Percentiles rank a stretch among this genome's conserved stretches.
These are phyloP conservation scores for Gigaspora rosea DNA, from an alignment of 192 early-diverging fungal species.

Conservation along the genomic window DNA sequence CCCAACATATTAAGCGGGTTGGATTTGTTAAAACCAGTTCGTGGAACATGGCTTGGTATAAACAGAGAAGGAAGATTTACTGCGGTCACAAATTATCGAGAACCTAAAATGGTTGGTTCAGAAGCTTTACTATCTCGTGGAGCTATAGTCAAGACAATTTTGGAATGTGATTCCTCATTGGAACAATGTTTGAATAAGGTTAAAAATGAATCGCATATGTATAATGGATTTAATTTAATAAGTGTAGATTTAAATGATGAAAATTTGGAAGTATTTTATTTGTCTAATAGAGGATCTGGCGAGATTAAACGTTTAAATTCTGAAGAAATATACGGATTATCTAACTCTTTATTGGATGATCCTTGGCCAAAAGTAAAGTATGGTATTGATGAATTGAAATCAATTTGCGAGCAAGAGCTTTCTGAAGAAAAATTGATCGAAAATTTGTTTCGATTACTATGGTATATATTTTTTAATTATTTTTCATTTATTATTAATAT, in stretches of 20 bases:
- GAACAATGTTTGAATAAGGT: constrained; percentile 26
- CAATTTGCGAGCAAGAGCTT: constrained; percentile 15
- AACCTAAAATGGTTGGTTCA: not conserved
- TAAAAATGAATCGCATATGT: constrained; percentile 9
- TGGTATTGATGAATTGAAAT: constrained; percentile 30
- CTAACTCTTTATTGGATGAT: constrained; percentile 37
- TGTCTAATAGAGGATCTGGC: constrained; percentile 33
- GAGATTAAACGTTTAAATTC: constrained; percentile 13
- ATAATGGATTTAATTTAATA: constrained; percentile 45
- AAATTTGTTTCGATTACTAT: constrained; percentile 36
- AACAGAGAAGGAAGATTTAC: constrained; percentile 40
- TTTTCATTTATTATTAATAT: not conserved
- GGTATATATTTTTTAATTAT: constrained; percentile 25
- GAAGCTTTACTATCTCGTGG: constrained; percentile 38
- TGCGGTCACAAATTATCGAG: constrained; percentile 47
- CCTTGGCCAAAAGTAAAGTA: constrained; percentile 46
- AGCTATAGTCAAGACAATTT: constrained; percentile 35
- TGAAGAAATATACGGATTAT: constrained; percentile 40
- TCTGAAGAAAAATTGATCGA: constrained; percentile 37
- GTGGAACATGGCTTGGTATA: constrained; percentile 49
- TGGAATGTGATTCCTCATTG: not conserved
- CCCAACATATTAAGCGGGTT: constrained; percentile 37
- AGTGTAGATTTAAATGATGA: constrained; percentile 24
- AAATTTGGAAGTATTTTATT: constrained; percentile 31
- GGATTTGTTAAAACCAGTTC: constrained; percentile 28